A percentile compares a stretch with the other conserved stretches of the same genome.
Conservation (phyloP, 2,329 filamentous ascomycete genomes). For the Scedosporium dehoogii region DNA sequence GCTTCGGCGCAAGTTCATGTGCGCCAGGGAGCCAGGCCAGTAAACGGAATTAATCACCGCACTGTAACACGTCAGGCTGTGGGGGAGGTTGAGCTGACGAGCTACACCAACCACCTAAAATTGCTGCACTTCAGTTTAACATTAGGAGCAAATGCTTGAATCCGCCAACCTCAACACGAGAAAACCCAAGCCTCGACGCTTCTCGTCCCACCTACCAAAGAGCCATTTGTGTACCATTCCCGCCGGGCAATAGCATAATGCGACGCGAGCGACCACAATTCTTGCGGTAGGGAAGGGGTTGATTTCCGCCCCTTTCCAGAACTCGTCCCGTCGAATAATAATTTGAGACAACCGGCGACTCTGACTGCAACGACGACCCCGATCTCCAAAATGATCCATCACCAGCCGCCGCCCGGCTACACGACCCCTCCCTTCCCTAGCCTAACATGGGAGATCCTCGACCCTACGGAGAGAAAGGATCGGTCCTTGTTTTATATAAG, state of each 20-base stretch:
- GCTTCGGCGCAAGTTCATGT: background rate
- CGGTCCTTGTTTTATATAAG: conserved; percentile 60
- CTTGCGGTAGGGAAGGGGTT: background rate
- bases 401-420: conserved; percentile 41
- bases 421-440: conserved; percentile 65
- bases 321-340: background rate
- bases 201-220: background rate
- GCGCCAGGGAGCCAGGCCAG: background rate
- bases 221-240: background rate
- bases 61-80: background rate
- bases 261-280: background rate
- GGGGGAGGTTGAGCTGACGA: background rate
- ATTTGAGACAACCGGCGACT: background rate
- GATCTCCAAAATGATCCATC: conserved; percentile 1
- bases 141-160: background rate
- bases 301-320: background rate
- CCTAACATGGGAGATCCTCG: conserved; percentile 61
- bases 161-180: background rate
- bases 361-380: background rate
- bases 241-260: background rate
- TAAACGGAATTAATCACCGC: background rate
- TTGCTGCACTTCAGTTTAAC: too few relatives aligned
- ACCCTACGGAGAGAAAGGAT: conserved; percentile 27
- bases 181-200: background rate
- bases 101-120: too few relatives aligned